A percentile compares a stretch with the other conserved stretches of the same genome.
Conservation (phyloP, 2,329 filamentous ascomycete species). For the Fusarium nodosum region DNA sequence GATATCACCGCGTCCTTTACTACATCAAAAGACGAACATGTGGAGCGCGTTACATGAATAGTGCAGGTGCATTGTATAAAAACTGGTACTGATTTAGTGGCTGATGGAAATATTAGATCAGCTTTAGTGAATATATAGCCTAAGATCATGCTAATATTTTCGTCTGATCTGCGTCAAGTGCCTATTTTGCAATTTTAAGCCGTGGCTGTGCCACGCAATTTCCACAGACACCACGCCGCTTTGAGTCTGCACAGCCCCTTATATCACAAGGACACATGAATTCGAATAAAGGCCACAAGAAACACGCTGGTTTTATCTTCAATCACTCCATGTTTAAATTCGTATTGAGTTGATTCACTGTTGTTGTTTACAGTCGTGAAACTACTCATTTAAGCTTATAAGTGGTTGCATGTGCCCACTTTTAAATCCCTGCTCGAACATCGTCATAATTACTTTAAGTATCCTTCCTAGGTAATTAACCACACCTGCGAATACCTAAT, state of each 20-base stretch:
- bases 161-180: no score
- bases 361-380: conserved; percentile 15
- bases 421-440: conserved; percentile 28
- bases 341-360: background rate
- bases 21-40: no score
- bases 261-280: conserved; percentile 11
- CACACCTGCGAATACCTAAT: conserved; percentile 1
- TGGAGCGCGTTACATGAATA: no score
- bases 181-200: conserved; percentile 3
- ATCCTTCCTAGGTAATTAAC: background rate
- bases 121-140: no score
- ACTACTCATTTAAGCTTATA: conserved; percentile 27
- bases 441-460: conserved; percentile 23
- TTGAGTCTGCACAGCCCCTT: conserved; percentile 33
- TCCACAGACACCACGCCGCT: conserved; percentile 35
- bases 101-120: no score
- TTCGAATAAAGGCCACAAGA: conserved; percentile 11
- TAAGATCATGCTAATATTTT: no score
- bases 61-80: no score
- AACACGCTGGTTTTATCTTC: background rate
- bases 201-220: conserved; percentile 37
- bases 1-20: no score
- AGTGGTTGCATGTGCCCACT: conserved; percentile 35
- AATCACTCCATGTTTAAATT: background rate
- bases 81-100: no score